phyloP scores from a whole-genome alignment of 2,329 filamentous ascomycete genomes.

The Aspergillus sp. region DNA sequence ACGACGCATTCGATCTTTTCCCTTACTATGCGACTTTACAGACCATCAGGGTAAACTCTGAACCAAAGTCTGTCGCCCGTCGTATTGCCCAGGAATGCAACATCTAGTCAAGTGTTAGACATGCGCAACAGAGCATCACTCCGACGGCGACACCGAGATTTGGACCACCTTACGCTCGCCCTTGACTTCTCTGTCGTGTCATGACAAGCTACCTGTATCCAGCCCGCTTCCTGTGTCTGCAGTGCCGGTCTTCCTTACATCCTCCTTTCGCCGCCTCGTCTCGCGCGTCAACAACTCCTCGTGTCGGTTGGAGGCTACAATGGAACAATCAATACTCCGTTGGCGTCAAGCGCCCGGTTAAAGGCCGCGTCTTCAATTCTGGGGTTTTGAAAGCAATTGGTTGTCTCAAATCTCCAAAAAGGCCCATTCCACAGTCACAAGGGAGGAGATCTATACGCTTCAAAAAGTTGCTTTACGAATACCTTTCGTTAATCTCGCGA shows the following conservation, averaged over 20 bases:
- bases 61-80: neutral
- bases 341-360: slow-evolving; percentile 11
- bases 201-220: slow-evolving; percentile 43
- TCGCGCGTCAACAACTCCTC: neutral
- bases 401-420: slow-evolving; percentile 11
- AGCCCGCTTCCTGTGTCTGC: slow-evolving; percentile 36
- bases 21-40: neutral
- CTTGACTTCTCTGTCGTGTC: slow-evolving; percentile 35
- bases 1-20: neutral
- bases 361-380: slow-evolving; percentile 20
- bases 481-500: slow-evolving; percentile 18
- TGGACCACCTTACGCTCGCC: slow-evolving; percentile 28
- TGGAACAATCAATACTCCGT: slow-evolving; percentile 24
- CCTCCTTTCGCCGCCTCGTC: slow-evolving; percentile 3
- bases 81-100: slow-evolving; percentile 10
- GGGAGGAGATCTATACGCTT: slow-evolving; percentile 28
- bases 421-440: slow-evolving; percentile 19
- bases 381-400: slow-evolving; percentile 18
- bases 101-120: slow-evolving; percentile 23
- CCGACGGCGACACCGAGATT: slow-evolving; percentile 26
- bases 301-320: slow-evolving; percentile 13
- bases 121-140: slow-evolving; percentile 27
- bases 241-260: slow-evolving; percentile 27
- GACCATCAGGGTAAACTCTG: no score
- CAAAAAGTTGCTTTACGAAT: slow-evolving; percentile 23